Evolutionary conservation across 805 yeast genomes (phyloP), one percentile per base, ranked within the genome.

Genomic region (Brettanomyces custersianus): DNA sequence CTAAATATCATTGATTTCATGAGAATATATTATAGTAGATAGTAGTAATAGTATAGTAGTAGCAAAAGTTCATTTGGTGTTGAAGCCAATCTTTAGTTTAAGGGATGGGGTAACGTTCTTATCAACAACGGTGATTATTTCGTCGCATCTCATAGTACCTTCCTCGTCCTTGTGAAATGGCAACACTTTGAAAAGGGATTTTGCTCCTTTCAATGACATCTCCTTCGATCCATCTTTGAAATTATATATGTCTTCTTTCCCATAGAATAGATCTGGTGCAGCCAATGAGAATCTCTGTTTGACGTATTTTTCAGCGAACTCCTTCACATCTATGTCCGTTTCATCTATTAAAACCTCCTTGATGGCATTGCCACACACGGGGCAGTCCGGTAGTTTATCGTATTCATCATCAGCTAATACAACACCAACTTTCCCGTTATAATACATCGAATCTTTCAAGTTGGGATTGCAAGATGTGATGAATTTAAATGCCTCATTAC

Each of bases 401-500:
- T 80, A 79, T 17, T 72, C 62, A 52, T 81, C 86, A 16, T 82
- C 73, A 43, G 80, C 82, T 1, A 84, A 76, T 57, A 80, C 84
- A 4, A 80, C 75, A 1, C 90, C 83, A 36, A 74, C 77, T 36
- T 80, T 79, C 0, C 97, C 97, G 19, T 87, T 74, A 50, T 84
- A 84, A 74, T 80, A 82, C 83, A 85, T 79, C 53, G 82, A 82
- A 59, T 86, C 88, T 40, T 75, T 72, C 45, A 83, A 58, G 13
- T 62, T 60, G 0, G 87, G 90, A 41, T 76, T 75, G 38, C 76
- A 64, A 36, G 79, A 74, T 2, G 94, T 76, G 29, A 84, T 69
- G 18, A 87, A 64, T 51, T 88, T 88, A 56, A 85, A 73, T 2
- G 81, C 84, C 55, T 87, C 96, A 43, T 81, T 82, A 51, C 92